Conservation (phyloP, 768 basidiomycete species). For the Boletus huronensis region DNA sequence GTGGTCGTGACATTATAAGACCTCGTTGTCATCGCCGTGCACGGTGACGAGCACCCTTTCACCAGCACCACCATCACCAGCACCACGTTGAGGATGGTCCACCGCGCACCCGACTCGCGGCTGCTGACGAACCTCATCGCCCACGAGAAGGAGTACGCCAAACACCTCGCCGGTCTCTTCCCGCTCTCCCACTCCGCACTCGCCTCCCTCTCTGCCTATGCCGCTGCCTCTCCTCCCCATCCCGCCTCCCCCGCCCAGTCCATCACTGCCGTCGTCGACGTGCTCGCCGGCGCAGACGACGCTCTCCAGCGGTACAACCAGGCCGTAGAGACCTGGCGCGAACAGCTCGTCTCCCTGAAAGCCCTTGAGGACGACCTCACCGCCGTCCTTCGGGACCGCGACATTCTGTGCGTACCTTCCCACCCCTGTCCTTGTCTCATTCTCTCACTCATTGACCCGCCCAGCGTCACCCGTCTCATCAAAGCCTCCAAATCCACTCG, state of each 20-base stretch:
- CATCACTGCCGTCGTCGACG: constrained; percentile 45
- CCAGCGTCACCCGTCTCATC: constrained; percentile 73
- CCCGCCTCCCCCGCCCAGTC: constrained; percentile 12
- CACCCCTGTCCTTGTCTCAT: not conserved
- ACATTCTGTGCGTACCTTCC: constrained; percentile 64
- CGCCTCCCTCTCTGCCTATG: constrained; percentile 69
- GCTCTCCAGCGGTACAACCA: constrained; percentile 59
- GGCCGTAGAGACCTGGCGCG: constrained; percentile 64
- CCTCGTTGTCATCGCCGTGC: not conserved
- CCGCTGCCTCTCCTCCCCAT: constrained; percentile 54
- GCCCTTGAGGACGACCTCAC: constrained; percentile 69
- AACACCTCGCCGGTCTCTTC: constrained; percentile 54
- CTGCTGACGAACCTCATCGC: constrained; percentile 64
- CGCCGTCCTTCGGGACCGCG: constrained; percentile 63
- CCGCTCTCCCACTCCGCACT: constrained; percentile 58
- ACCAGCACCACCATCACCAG: not conserved
- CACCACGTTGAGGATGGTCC: constrained; percentile 49
- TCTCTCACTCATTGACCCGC: not conserved
- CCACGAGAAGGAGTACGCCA: constrained; percentile 70
- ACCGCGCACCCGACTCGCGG: constrained; percentile 69
- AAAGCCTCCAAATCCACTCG: constrained; percentile 64
- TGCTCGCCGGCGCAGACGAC: constrained; percentile 62
- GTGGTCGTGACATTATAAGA: not conserved
- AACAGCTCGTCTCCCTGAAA: constrained; percentile 56
- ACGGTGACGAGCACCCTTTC: not conserved